phyloP scores from a whole-genome alignment of 345 rosid species.

The Jatropha curcas region DNA sequence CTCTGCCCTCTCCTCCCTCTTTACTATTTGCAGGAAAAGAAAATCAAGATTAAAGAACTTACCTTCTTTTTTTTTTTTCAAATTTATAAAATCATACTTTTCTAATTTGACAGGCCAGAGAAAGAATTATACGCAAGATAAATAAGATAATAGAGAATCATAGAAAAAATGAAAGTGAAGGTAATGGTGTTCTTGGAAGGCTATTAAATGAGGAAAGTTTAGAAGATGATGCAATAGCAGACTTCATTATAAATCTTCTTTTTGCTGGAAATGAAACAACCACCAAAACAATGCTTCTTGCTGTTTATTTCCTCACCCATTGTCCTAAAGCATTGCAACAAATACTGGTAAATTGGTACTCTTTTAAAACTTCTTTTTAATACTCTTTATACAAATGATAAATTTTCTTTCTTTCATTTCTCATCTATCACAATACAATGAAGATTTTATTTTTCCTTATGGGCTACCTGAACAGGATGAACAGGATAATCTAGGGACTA shows the following conservation, averaged over 20 bases:
- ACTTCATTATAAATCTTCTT: conserved; percentile 78
- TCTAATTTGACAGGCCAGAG: conserved; percentile 59
- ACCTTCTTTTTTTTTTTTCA: too few relatives aligned
- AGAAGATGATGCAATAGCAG: conserved; percentile 61
- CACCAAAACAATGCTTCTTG: conserved; percentile 80
- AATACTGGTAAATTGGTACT: conserved; percentile 46
- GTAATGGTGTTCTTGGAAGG: conserved; percentile 66
- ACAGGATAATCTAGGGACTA: conserved; percentile 42
- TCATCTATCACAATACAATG: too few relatives aligned
- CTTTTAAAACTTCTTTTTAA: background rate
- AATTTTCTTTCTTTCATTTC: background rate
- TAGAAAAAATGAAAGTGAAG: conserved; percentile 28
- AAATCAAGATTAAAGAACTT: too few relatives aligned
- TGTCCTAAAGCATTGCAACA: conserved; percentile 63
- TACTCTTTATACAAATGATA: too few relatives aligned
- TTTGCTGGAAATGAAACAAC: conserved; percentile 95
- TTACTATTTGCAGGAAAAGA: too few relatives aligned
- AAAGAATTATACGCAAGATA: conserved; percentile 65
- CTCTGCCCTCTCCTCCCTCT: too few relatives aligned
- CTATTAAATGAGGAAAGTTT: conserved; percentile 68
- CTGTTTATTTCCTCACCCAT: conserved; percentile 71
- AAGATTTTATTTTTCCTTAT: background rate
- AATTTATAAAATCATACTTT: background rate
- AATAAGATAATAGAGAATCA: conserved; percentile 43
- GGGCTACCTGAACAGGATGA: conserved; percentile 54